phyloP scores from a whole-genome alignment of 1,284 basidiomycete genomes.

The Trichosporon asahii region DNA sequence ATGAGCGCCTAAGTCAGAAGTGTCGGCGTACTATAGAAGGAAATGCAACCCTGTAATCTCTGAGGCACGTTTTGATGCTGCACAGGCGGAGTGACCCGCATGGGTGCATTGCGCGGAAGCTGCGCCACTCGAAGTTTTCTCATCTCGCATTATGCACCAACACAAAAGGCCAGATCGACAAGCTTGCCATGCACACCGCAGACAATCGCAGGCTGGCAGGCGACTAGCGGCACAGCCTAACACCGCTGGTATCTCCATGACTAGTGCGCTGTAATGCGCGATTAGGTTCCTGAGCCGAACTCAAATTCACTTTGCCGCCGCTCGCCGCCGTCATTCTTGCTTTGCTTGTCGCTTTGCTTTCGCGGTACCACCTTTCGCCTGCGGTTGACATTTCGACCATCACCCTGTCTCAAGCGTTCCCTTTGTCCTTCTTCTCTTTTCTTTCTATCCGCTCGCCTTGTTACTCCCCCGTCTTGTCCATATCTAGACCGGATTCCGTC shows the following conservation, averaged over 20 bases:
- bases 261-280: not conserved
- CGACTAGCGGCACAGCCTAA: not conserved
- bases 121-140: not conserved
- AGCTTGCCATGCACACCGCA: too few species aligned
- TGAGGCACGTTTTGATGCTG: not conserved
- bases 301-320: constrained; percentile 7
- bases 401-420: not conserved
- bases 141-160: too few species aligned
- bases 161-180: too few species aligned
- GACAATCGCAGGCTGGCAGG: not conserved
- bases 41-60: not conserved
- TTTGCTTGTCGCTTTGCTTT: not conserved
- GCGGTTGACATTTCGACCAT: not conserved
- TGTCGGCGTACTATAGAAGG: too few species aligned
- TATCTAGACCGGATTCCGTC: not conserved
- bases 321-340: not conserved
- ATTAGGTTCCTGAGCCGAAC: constrained; percentile 2
- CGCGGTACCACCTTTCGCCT: not conserved
- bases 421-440: not conserved
- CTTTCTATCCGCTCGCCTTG: not conserved
- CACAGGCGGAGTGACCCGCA: not conserved
- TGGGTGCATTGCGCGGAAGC: not conserved
- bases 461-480: not conserved
- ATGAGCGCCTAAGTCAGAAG: not conserved
- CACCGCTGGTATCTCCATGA: not conserved